These are phyloP conservation scores for Aspergillus bombycis DNA, from an alignment of 2,329 filamentous ascomycete genomes.

Conservation along the genomic window DNA sequence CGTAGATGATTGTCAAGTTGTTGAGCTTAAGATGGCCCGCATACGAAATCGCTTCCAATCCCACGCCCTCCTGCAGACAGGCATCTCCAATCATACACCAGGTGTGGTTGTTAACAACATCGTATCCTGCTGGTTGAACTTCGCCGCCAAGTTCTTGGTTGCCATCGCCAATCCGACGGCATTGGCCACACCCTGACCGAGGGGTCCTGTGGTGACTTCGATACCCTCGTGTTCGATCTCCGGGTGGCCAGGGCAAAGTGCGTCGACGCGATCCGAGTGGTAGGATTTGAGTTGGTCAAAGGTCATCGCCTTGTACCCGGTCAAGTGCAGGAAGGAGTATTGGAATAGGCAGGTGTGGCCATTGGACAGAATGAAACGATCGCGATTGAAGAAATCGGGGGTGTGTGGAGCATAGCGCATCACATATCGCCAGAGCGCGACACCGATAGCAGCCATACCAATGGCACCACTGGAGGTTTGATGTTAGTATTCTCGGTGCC, in stretches of 20 bases:
- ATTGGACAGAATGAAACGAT: constrained; percentile 51
- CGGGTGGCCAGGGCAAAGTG: constrained; percentile 45
- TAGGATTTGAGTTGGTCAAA: constrained; percentile 40
- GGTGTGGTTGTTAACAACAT: constrained; percentile 55
- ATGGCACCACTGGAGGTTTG: constrained; percentile 44
- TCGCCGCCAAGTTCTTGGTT: constrained; percentile 58
- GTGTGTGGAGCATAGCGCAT: constrained; percentile 47
- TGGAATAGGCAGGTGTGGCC: constrained; percentile 40
- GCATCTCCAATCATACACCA: constrained; percentile 64
- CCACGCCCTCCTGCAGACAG: constrained; percentile 62
- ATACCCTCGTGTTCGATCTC: constrained; percentile 62
- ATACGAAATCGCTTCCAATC: constrained; percentile 59
- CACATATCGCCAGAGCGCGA: constrained; percentile 47
- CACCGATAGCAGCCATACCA: constrained; percentile 50
- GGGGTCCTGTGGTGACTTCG: constrained; percentile 62
- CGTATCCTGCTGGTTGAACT: constrained; percentile 55
- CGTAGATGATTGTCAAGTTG: constrained; percentile 62
- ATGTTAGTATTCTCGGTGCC: neutral
- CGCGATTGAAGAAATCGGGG: constrained; percentile 47
- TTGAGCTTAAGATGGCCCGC: constrained; percentile 60
- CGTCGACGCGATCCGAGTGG: constrained; percentile 32
- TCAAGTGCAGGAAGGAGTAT: constrained; percentile 36
- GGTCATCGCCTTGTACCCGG: constrained; percentile 36
- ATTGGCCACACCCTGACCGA: constrained; percentile 64
- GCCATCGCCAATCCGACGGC: constrained; percentile 63